A percentile compares a stretch with the other conserved stretches of the same genome.
These are phyloP conservation scores for Carex parvula DNA, from an alignment of 176 grass and related monocot genomes.

Conservation along the genomic window DNA sequence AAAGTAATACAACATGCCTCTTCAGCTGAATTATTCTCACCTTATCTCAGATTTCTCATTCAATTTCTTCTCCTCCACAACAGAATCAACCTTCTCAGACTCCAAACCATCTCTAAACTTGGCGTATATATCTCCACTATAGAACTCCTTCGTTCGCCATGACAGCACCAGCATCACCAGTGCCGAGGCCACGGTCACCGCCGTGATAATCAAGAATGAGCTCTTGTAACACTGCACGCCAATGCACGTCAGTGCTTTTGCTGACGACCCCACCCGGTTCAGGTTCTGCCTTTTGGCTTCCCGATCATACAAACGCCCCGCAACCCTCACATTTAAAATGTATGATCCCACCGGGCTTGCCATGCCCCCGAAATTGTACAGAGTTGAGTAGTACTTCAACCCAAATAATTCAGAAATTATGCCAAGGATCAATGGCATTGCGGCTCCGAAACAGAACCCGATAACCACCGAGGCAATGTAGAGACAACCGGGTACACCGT, in stretches of 20 bases:
- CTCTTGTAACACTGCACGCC: conserved; percentile 54
- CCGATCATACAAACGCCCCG: conserved; percentile 35
- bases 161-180: conserved; percentile 46
- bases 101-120: conserved; percentile 39
- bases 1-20: no score
- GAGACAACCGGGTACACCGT: conserved; percentile 38
- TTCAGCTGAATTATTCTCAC: neutral
- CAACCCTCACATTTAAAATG: conserved; percentile 55
- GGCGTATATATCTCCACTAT: conserved; percentile 56
- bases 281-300: conserved; percentile 47
- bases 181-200: conserved; percentile 38
- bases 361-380: conserved; percentile 72
- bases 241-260: conserved; percentile 43
- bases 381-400: conserved; percentile 86
- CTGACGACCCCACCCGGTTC: neutral
- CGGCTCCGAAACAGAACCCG: conserved; percentile 72
- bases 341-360: conserved; percentile 64
- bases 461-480: conserved; percentile 71
- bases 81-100: conserved; percentile 12
- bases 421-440: conserved; percentile 69
- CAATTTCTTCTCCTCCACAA: neutral
- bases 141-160: conserved; percentile 67
- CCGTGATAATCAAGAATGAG: conserved; percentile 57
- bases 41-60: conserved; percentile 1
- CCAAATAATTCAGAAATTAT: conserved; percentile 84